phyloP scores from a whole-genome alignment of 495 filamentous ascomycete species.

The Aspergillus coremiiformis region DNA sequence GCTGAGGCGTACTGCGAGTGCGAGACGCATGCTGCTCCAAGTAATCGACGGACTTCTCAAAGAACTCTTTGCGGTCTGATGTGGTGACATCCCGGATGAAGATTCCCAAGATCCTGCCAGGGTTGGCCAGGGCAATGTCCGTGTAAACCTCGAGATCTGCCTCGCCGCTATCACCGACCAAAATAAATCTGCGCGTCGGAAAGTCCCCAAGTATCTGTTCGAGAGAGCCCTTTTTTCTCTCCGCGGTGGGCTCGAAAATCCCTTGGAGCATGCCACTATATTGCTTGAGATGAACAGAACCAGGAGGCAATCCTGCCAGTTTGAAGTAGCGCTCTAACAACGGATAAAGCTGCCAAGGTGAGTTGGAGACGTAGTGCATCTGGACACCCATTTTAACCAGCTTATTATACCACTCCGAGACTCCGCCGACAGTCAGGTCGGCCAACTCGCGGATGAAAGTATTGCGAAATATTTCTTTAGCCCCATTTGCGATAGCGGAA shows the following conservation, averaged over 20 bases:
- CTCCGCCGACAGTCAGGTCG: conserved; percentile 77
- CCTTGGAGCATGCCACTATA: conserved; percentile 94
- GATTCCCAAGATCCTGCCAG: conserved; percentile 69
- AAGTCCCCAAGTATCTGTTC: conserved; percentile 85
- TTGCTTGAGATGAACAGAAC: conserved; percentile 89
- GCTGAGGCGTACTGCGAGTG: conserved; percentile 25
- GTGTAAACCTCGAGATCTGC: conserved; percentile 97
- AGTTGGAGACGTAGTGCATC: conserved; percentile 88
- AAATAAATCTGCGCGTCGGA: conserved; percentile 78
- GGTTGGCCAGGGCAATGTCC: conserved; percentile 77
- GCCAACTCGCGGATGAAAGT: conserved; percentile 80
- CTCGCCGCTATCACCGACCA: conserved; percentile 93
- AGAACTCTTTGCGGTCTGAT: conserved; percentile 58
- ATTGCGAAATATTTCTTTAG: conserved; percentile 91
- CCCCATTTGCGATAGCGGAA: conserved; percentile 77
- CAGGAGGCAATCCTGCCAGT: conserved; percentile 69
- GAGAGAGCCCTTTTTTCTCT: conserved; percentile 80
- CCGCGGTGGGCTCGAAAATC: conserved; percentile 94
- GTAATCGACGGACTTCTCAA: conserved; percentile 58
- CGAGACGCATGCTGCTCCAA: conserved; percentile 16
- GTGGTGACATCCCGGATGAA: conserved; percentile 96
- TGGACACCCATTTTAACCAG: conserved; percentile 73
- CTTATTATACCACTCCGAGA: conserved; percentile 77
- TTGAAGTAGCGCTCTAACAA: conserved; percentile 77
- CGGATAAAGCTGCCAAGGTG: conserved; percentile 93